Conservation (phyloP, 768 basidiomycete genomes). For the Tricholoma sp. region DNA sequence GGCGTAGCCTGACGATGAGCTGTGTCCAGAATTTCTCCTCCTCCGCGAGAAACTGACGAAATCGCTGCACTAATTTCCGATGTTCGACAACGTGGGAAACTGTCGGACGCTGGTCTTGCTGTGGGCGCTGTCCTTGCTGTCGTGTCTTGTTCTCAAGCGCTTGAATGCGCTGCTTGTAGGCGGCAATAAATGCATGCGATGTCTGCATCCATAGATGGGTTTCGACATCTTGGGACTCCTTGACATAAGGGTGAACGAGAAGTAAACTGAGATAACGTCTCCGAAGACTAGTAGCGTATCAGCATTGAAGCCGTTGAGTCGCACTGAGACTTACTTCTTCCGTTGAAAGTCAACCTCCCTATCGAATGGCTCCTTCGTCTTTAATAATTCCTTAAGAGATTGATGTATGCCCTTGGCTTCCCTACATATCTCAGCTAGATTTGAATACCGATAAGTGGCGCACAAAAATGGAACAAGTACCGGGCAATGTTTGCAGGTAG, state of each 20-base stretch:
- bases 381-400: conserved; percentile 69
- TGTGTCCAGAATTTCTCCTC: conserved; percentile 92
- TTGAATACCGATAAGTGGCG: neutral
- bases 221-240: conserved; percentile 75
- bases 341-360: conserved; percentile 83
- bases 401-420: conserved; percentile 77
- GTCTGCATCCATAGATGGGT: conserved; percentile 92
- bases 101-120: conserved; percentile 43
- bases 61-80: conserved; percentile 81
- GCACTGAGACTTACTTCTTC: conserved; percentile 60
- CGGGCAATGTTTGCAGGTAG: conserved; percentile 39
- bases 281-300: conserved; percentile 47
- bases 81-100: conserved; percentile 53
- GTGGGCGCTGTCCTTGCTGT: conserved; percentile 21
- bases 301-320: conserved; percentile 9
- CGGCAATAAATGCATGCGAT: conserved; percentile 76
- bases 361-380: conserved; percentile 73
- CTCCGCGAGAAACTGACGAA: conserved; percentile 82
- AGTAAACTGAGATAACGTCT: conserved; percentile 66
- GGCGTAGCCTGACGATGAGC: conserved; percentile 69
- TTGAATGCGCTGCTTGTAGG: conserved; percentile 73
- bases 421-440: conserved; percentile 31
- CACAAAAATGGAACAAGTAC: conserved; percentile 23
- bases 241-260: conserved; percentile 61
- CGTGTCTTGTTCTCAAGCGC: conserved; percentile 44